Conservation (phyloP, 1,139 yeast genomes). For the Meyerozyma athensensis region DNA sequence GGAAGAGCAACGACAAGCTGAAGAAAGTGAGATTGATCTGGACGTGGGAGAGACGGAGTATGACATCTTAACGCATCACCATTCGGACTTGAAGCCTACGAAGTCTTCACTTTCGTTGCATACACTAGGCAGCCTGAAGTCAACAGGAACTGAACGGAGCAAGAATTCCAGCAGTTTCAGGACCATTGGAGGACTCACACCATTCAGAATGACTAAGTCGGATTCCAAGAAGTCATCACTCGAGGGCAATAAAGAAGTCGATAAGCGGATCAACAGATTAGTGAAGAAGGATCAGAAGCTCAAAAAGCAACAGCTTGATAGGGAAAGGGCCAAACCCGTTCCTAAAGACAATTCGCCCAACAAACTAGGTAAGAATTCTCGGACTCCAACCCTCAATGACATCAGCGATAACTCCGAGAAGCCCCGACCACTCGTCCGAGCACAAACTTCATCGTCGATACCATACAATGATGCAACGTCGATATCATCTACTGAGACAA, state of each 20-base stretch:
- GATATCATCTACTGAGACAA: slow-evolving; percentile 7
- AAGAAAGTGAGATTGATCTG: neutral
- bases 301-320: slow-evolving; percentile 5
- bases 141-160: neutral
- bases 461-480: slow-evolving; percentile 8
- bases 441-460: neutral
- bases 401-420: slow-evolving; percentile 6
- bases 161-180: slow-evolving; percentile 18
- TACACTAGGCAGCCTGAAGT: neutral
- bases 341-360: neutral
- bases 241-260: slow-evolving; percentile 26
- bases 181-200: slow-evolving; percentile 23
- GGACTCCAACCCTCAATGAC: slow-evolving; percentile 12
- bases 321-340: slow-evolving; percentile 1
- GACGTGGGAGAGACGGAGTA: neutral
- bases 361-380: neutral
- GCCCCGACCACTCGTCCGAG: slow-evolving; percentile 1
- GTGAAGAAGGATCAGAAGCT: slow-evolving; percentile 28
- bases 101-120: neutral
- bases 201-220: slow-evolving; percentile 24
- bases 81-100: neutral
- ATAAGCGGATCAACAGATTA: slow-evolving; percentile 25
- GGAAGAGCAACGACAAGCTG: slow-evolving; percentile 11
- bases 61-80: neutral
- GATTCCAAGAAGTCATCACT: slow-evolving; percentile 13